Base-by-base conservation (phyloP, 1,139 yeast genomes). In the Yamadazyma sp. region DNA sequence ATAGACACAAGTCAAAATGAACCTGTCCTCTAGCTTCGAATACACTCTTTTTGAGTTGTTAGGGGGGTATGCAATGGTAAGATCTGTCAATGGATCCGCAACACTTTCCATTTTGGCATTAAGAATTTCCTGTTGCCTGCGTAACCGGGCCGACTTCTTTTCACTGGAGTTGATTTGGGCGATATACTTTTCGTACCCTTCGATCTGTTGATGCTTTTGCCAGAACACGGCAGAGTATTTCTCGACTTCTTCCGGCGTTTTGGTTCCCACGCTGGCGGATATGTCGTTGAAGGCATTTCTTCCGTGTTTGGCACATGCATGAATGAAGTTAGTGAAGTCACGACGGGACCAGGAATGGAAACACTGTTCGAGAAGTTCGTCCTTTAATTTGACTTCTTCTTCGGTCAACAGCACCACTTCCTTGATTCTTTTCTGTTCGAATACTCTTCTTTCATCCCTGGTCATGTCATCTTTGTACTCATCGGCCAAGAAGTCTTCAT, bases 111-210 rank as follows among this genome's bases (percentile, higher is more conserved):
- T 73, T 56, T 90, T 90, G 33, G 65, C 64, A 12, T 73, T 72
- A 33, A 92, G 67, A 12, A 88, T 63, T 44, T 73, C 77, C 52
- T 83, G 82, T 56, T 90, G 97, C 35, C 73, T 70, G 35, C 64
- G 61, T 29, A 84, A 62, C 53, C 77, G 85, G 32, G 80, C 82
- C 14, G 80, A 63, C 53, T 86, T 86, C 64, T 82, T 86, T 56
- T 90, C 97, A 45, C 96, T 95, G 28, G 84, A 72, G 53, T 89
- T 96, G 41, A 92, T 88, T 53, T 87, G 95, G n/a, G 82, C 61
- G 37, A 89, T 59, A 57, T 89, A 88, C 55, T 88, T 84, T 44
- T 89, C 96, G 58, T 82, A 76, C 0, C 97, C 97, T 21, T 86
- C 95, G 34, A 92, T 79, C 51, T 80, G 82, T 15, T 67, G 66